Evolutionary conservation across 805 yeast genomes (phyloP).

Genomic region (Candida fluviatilis): DNA sequence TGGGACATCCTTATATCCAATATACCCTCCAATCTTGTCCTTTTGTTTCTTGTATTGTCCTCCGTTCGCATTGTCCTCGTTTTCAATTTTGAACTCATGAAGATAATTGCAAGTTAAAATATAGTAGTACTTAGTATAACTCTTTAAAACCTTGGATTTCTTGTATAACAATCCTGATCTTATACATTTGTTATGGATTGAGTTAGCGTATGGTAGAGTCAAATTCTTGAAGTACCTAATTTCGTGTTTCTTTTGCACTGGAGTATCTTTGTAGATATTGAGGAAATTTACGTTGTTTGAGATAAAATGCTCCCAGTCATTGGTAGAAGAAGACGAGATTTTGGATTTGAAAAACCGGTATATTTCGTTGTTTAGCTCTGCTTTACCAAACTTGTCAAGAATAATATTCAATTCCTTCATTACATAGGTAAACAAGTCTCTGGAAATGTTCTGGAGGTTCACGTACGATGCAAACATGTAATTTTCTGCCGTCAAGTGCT

Average conservation of each 20-base stretch:
- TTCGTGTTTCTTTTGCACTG: constrained; percentile 42
- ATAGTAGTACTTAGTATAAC: constrained; percentile 33
- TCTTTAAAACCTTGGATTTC: constrained; percentile 38
- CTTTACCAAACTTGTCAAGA: constrained; percentile 30
- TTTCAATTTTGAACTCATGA: constrained; percentile 38
- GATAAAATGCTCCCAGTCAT: constrained; percentile 39
- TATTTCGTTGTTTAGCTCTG: constrained; percentile 17
- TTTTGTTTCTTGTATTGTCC: constrained; percentile 12
- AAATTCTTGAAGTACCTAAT: constrained; percentile 44
- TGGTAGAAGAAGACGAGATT: constrained; percentile 20
- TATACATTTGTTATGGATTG: constrained; percentile 37
- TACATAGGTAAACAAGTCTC: constrained; percentile 33
- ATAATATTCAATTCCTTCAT: constrained; percentile 31
- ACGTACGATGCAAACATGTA: constrained; percentile 39
- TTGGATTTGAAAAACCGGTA: constrained; percentile 22
- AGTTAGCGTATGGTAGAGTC: constrained; percentile 29
- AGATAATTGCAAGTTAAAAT: constrained; percentile 40
- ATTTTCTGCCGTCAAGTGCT: constrained; percentile 38
- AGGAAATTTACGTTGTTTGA: constrained; percentile 52
- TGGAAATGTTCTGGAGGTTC: constrained; percentile 38
- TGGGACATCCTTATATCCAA: constrained; percentile 38
- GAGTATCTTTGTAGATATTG: constrained; percentile 32
- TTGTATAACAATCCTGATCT: constrained; percentile 39
- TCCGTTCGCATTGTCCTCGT: constrained; percentile 9
- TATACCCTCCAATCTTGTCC: constrained; percentile 36